A percentile compares a stretch with the other conserved stretches of the same genome.
phyloP scores from a whole-genome alignment of 176 grass and related monocot species.

The Bromus sterilis region DNA sequence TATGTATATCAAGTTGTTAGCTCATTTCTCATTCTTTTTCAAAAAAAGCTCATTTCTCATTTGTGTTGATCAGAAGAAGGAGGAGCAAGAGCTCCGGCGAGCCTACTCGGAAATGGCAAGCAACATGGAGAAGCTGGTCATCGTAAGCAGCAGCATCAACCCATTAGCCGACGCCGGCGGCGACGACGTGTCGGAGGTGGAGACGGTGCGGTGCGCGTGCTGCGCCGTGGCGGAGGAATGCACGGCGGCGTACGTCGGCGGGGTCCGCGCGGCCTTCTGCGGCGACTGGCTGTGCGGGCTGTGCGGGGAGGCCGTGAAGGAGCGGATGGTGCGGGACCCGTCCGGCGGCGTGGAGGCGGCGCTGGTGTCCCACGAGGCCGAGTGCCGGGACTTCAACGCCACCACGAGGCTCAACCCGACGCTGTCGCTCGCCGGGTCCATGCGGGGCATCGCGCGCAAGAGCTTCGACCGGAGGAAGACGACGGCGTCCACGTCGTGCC shows the following conservation, averaged over 20 bases:
- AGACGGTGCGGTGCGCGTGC: conserved; percentile 73
- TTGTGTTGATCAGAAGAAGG: conserved; percentile 25
- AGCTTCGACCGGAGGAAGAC: conserved; percentile 46
- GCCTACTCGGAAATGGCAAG: conserved; percentile 26
- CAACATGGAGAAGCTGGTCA: conserved; percentile 28
- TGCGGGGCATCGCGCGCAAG: conserved; percentile 70
- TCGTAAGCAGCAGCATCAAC: neutral
- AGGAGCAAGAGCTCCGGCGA: conserved; percentile 25
- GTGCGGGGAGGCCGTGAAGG: conserved; percentile 88
- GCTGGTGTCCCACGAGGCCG: conserved; percentile 48
- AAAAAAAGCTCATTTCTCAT: neutral
- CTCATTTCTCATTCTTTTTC: no score
- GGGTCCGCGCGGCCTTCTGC: conserved; percentile 61
- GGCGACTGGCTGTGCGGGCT: conserved; percentile 86
- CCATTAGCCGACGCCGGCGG: neutral
- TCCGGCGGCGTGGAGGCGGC: conserved; percentile 45
- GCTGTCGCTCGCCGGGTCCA: conserved; percentile 60
- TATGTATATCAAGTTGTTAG: no score
- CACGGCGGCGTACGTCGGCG: conserved; percentile 64
- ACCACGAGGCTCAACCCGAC: conserved; percentile 65
- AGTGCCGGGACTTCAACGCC: conserved; percentile 63
- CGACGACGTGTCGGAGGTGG: conserved; percentile 23
- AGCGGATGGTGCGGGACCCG: conserved; percentile 27
- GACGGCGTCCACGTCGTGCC: conserved; percentile 34
- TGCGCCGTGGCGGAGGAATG: conserved; percentile 93